Evolutionary conservation across 2,329 filamentous ascomycete genomes (phyloP), one percentile per base, ranked within the genome.

Genomic region (Plenodomus biglobosus): DNA sequence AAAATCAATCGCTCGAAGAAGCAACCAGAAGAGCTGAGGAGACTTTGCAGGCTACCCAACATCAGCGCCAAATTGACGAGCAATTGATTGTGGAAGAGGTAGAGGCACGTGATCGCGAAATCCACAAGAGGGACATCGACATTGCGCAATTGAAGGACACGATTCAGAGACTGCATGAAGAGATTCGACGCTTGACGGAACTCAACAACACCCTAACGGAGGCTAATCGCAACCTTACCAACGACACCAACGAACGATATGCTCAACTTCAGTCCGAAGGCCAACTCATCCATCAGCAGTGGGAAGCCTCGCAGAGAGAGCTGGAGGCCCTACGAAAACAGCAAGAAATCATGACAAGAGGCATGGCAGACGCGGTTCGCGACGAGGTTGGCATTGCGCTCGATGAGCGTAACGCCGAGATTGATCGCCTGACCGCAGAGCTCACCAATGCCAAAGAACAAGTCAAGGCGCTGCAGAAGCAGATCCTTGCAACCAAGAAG

Each of bases 101-200:
- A 35, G 75, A 88, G 51, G 81, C 83, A 67, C 83, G 85, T 66
- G 84, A 87, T 58, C 80, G 83, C 48, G 81, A 86, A 57, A 76
- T 97, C 44, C 85, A 85, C 46, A 88, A 95, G 65, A 89, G 89
- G 62, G 90, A 96, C 70, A 83, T 83, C 56, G 88, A 97, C 75
- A 94, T 99, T 70, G 87, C 89, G 58, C 81, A 86, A 60, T 83
- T 96, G 59, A 87, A 85, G 70, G 85, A 85, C 57, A 88, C 88
- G 51, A 80, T 97, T 48, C 84, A 88, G 53, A 88, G 86, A 69
- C 78, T 96, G 57, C 88, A 90, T 64, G 84, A 87, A 61, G 92
- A 99, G 74, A 86, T 96, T 54, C 78, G 82, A 20, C 85, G 88
- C 53, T 77, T 97, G 55, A 87, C 84, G 36, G 87, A 95, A 67